Evolutionary conservation across 2,329 filamentous ascomycete species (phyloP).

Genomic region (Cercospora janseana): DNA sequence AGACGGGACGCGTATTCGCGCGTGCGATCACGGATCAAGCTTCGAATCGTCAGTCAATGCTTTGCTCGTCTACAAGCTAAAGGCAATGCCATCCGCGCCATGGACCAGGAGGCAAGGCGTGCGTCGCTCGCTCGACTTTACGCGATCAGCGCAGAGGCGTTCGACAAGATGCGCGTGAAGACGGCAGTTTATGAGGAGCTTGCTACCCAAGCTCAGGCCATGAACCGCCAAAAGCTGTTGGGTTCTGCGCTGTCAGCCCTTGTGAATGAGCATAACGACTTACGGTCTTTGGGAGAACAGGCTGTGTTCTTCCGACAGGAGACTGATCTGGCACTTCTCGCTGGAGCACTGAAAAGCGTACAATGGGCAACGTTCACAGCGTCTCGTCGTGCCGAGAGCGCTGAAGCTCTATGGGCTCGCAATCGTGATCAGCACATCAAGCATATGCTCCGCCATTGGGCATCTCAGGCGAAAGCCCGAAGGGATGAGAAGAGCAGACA

Average conservation of each 20-base stretch:
- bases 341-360: constrained; percentile 54
- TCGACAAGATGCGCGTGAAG: constrained; percentile 41
- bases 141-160: constrained; percentile 32
- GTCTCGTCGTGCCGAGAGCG: constrained; percentile 51
- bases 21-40: constrained; percentile 54
- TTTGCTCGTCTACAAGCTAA: constrained; percentile 43
- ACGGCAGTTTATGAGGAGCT: constrained; percentile 25
- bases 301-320: constrained; percentile 49
- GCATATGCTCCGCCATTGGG: constrained; percentile 57
- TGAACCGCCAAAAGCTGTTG: constrained; percentile 35
- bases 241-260: constrained; percentile 38
- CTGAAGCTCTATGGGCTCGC: constrained; percentile 52
- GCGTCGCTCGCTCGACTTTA: constrained; percentile 40
- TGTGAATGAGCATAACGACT: constrained; percentile 29
- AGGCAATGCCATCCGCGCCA: constrained; percentile 34
- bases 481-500: constrained; percentile 17
- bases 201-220: constrained; percentile 36
- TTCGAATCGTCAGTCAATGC: constrained; percentile 50
- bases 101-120: constrained; percentile 43
- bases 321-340: constrained; percentile 48
- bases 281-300: constrained; percentile 39
- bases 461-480: constrained; percentile 43
- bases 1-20: constrained; percentile 57
- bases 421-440: constrained; percentile 56
- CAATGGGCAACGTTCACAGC: constrained; percentile 59